These are phyloP conservation scores for Tetradesmus obliquus DNA, from an alignment of 139 green algal genomes.

Conservation along the genomic window DNA sequence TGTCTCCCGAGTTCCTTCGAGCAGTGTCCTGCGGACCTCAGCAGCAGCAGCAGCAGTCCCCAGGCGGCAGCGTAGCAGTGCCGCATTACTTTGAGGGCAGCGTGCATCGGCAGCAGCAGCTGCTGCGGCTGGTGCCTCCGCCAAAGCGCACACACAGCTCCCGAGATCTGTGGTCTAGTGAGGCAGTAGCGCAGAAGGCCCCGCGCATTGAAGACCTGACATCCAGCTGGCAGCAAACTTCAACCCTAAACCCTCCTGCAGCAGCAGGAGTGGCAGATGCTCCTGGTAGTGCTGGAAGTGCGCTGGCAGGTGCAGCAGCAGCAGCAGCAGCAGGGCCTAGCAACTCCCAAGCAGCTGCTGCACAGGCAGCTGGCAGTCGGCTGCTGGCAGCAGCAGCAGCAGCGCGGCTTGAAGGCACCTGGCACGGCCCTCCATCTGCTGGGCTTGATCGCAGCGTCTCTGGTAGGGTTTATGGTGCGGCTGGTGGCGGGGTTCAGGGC, in stretches of 20 bases:
- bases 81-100: conserved; percentile 25
- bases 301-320: neutral
- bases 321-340: neutral
- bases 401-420: conserved; percentile 14
- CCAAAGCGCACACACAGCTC: conserved; percentile 17
- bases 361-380: neutral
- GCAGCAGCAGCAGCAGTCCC: neutral
- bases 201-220: neutral
- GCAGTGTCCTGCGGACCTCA: neutral
- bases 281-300: neutral
- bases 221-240: neutral
- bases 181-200: neutral
- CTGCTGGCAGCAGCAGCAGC: conserved; percentile 19
- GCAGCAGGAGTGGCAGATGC: neutral
- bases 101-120: conserved; percentile 43
- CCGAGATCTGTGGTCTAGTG: neutral
- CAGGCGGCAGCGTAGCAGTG: neutral
- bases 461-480: neutral
- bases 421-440: conserved; percentile 4
- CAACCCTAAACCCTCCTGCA: neutral
- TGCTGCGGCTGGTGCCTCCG: conserved; percentile 33
- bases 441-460: neutral
- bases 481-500: neutral
- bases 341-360: neutral
- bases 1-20: neutral